Conservation (phyloP, 2,329 filamentous ascomycete genomes). For the Sporothrix brasiliensis region DNA sequence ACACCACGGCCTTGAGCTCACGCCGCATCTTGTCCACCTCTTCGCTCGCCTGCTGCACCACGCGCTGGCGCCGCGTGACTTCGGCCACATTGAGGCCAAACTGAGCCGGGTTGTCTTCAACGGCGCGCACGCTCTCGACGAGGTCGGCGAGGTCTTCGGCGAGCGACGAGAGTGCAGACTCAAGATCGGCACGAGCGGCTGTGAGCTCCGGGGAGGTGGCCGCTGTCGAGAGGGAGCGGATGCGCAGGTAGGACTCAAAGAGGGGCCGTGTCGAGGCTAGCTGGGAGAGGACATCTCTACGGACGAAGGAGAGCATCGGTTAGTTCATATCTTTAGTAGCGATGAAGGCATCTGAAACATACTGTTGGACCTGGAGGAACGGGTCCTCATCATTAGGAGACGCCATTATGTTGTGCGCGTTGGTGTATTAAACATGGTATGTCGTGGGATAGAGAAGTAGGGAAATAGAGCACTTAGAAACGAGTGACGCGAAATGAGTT, state of each 20-base stretch:
- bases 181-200: constrained; percentile 72
- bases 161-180: constrained; percentile 65
- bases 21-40: constrained; percentile 89
- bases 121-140: constrained; percentile 79
- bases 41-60: constrained; percentile 85
- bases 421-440: background rate
- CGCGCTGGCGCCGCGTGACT: constrained; percentile 73
- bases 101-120: constrained; percentile 82
- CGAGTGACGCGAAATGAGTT: background rate
- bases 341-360: constrained; percentile 32
- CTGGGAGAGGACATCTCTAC: constrained; percentile 83
- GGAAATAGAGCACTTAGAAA: background rate
- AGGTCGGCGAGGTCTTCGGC: constrained; percentile 87
- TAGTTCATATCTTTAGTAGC: background rate
- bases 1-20: constrained; percentile 65
- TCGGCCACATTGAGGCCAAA: constrained; percentile 86
- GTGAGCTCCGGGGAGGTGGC: constrained; percentile 80
- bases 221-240: constrained; percentile 78
- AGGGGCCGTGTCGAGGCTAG: constrained; percentile 80
- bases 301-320: background rate
- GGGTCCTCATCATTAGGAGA: constrained; percentile 69
- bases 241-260: constrained; percentile 93
- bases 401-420: constrained; percentile 61
- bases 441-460: background rate
- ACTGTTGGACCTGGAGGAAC: constrained; percentile 74